phyloP scores from a whole-genome alignment of 2,329 filamentous ascomycete species.

The Diaporthe capsici region DNA sequence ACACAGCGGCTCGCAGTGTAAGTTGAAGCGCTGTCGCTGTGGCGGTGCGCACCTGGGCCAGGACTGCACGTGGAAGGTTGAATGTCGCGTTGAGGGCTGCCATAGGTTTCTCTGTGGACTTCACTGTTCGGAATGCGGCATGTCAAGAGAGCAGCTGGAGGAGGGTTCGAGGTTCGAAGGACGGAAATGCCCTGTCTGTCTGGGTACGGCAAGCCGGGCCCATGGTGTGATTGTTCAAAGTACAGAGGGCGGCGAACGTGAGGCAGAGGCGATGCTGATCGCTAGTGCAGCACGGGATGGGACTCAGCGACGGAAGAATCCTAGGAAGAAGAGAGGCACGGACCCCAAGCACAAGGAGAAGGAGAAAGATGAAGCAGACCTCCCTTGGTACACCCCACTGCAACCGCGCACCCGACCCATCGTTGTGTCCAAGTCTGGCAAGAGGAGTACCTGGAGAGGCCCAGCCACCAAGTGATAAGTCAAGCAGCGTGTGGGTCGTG shows the following conservation, averaged over 20 bases:
- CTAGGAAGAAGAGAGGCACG: not conserved
- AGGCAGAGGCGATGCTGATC: not conserved
- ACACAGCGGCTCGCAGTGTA: conserved; percentile 55
- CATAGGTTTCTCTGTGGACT: conserved; percentile 52
- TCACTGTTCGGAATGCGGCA: conserved; percentile 55
- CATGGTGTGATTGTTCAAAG: not conserved
- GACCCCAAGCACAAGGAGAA: conserved; percentile 41
- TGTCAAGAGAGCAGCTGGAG: not conserved
- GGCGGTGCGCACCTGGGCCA: conserved; percentile 54
- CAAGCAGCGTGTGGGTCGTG: not conserved
- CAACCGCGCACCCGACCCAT: conserved; percentile 31
- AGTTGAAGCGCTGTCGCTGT: conserved; percentile 53
- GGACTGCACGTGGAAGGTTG: conserved; percentile 56
- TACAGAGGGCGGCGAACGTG: no score
- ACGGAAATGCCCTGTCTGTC: conserved; percentile 49
- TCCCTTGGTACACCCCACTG: conserved; percentile 36
- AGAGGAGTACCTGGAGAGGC: conserved; percentile 14
- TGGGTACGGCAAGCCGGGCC: conserved; percentile 34
- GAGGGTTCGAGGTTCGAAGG: conserved; percentile 49
- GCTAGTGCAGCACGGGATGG: not conserved
- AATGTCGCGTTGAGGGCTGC: conserved; percentile 51
- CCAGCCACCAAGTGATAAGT: not conserved
- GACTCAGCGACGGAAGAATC: not conserved
- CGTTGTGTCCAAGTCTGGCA: conserved; percentile 34
- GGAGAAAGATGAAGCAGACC: conserved; percentile 34